Conservation (phyloP, 805 yeast species). For the Wickerhamiella hasegawae region DNA sequence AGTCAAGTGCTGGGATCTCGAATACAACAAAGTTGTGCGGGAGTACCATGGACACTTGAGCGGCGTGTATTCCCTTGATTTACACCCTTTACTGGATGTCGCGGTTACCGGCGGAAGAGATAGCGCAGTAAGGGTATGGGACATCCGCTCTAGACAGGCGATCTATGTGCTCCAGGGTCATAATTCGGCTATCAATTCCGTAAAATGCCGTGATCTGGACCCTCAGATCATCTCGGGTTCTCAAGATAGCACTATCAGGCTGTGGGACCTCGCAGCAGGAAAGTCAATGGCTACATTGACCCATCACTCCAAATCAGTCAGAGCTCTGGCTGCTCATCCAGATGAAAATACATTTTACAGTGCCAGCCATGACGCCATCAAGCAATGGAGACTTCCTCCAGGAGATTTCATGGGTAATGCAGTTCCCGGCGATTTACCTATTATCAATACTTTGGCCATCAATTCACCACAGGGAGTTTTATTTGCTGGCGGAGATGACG, state of each 20-base stretch:
- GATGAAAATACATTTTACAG: conserved; percentile 59
- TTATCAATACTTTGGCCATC: conserved; percentile 50
- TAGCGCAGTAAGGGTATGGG: conserved; percentile 81
- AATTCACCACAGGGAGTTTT: conserved; percentile 44
- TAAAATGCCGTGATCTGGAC: conserved; percentile 50
- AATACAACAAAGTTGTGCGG: conserved; percentile 61
- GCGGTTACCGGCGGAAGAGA: conserved; percentile 84
- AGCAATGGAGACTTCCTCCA: conserved; percentile 75
- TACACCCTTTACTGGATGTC: conserved; percentile 78
- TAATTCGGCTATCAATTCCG: conserved; percentile 52
- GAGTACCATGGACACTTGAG: conserved; percentile 91
- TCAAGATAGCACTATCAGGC: conserved; percentile 64
- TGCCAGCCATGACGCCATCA: conserved; percentile 65
- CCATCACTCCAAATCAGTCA: conserved; percentile 68
- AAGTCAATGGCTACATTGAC: conserved; percentile 56
- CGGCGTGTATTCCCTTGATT: conserved; percentile 66
- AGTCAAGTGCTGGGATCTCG: conserved; percentile 92
- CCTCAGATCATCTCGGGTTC: conserved; percentile 80
- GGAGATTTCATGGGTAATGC: conserved; percentile 54
- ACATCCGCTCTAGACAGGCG: conserved; percentile 61
- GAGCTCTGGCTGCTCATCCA: conserved; percentile 58
- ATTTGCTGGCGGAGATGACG: conserved; percentile 76
- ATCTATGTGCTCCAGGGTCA: conserved; percentile 75
- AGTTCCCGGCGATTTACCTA: conserved; percentile 14
- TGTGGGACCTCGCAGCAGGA: conserved; percentile 87